Conservation (phyloP, 73 alveolate species). For the Blepharisma stoltei region DNA sequence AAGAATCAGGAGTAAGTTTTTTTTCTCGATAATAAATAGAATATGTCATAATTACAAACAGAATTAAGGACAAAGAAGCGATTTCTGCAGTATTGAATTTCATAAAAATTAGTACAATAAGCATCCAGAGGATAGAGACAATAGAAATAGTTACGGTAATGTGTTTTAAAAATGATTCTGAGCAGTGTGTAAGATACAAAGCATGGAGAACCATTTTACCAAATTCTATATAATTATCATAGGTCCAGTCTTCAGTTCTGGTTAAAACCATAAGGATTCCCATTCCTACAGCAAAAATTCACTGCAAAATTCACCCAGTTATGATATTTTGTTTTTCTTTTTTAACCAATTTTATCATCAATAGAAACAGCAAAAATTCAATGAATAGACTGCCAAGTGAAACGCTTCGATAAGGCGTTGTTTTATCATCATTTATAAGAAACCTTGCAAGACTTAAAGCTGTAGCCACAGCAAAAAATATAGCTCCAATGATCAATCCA, state of each 20-base stretch:
- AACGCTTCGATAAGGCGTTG: not conserved
- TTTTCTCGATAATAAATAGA: not conserved
- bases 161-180: not conserved
- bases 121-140: not conserved
- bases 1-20: too few species aligned
- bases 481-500: not conserved
- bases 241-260: not conserved
- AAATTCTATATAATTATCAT: not conserved
- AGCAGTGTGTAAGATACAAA: not conserved
- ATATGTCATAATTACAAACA: not conserved
- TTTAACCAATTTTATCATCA: too few species aligned
- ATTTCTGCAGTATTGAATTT: not conserved
- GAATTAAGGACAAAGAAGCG: not conserved
- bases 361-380: not conserved
- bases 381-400: not conserved
- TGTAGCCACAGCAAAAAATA: not conserved
- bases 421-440: not conserved
- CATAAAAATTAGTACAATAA: not conserved
- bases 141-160: not conserved
- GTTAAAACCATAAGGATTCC: too few species aligned
- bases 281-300: too few species aligned
- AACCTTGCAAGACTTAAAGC: not conserved
- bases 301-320: too few species aligned
- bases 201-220: not conserved
- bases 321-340: too few species aligned